phyloP scores from a whole-genome alignment of 2,329 filamentous ascomycete species.

The Aspergillus caelatus region DNA sequence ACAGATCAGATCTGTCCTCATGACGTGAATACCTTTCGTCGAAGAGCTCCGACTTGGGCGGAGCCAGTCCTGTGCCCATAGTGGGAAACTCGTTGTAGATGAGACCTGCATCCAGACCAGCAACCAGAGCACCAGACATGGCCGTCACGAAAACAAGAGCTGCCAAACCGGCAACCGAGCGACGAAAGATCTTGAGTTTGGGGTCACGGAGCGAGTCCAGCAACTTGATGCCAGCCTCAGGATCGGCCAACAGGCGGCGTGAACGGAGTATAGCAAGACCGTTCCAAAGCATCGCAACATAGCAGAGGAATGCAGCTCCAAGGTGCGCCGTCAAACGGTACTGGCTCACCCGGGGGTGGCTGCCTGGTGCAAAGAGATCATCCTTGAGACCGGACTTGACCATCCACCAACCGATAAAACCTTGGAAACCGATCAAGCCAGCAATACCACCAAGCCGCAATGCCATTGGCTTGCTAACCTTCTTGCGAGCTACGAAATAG shows the following conservation, averaged over 20 bases:
- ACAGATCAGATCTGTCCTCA: conserved; percentile 77
- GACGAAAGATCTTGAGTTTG: conserved; percentile 71
- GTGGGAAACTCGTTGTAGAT: conserved; percentile 99
- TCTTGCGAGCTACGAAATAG: conserved; percentile 82
- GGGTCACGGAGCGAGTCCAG: conserved; percentile 67
- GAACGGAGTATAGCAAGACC: conserved; percentile 82
- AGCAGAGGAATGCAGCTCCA: conserved; percentile 87
- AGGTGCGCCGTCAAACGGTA: conserved; percentile 91
- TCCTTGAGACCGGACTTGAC: conserved; percentile 95
- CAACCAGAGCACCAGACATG: conserved; percentile 91
- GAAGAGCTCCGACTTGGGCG: conserved; percentile 80
- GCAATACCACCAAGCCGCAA: conserved; percentile 79
- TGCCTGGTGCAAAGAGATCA: conserved; percentile 88
- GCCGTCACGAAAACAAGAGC: conserved; percentile 83
- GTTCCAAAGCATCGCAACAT: conserved; percentile 90
- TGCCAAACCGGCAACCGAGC: conserved; percentile 70
- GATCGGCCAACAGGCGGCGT: conserved; percentile 69
- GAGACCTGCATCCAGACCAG: conserved; percentile 90
- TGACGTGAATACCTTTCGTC: conserved; percentile 82
- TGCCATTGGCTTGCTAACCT: conserved; percentile 78
- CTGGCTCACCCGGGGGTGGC: conserved; percentile 89
- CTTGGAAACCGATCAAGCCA: conserved; percentile 89
- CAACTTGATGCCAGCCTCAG: conserved; percentile 62
- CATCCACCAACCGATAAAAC: conserved; percentile 99
- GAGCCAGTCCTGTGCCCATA: conserved; percentile 84